Base-by-base conservation (phyloP, 2,329 filamentous ascomycete genomes). In the Biscogniauxia sp. region DNA sequence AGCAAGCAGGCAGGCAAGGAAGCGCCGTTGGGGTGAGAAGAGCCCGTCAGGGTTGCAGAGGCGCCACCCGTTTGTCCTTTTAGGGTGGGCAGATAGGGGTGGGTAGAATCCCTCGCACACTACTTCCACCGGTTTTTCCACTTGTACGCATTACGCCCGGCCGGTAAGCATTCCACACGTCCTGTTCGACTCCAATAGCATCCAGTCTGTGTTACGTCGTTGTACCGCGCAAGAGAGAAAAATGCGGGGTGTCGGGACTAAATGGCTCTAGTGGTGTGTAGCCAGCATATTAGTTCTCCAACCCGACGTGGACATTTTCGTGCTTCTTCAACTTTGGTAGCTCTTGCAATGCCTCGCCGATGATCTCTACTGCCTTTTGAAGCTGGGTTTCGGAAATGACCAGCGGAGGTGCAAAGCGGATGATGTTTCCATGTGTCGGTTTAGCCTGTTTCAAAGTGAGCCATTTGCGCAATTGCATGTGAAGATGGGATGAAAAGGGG, bases 351-450 rank as follows among this genome's bases (percentile, higher is more conserved):
- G 94, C 88, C 73, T 93, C 88, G 64, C 87, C 84, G 73, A 99
- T 96, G 71, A 95, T 94, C 56, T 76, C 76, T 58, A 98, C 75
- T 1, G 94, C 90, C 72, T 87, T 85, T 68, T 87, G 83, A 67
- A 99, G 89, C 78, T 99, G 87, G 62, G 89, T 85, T 72, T 98
- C 93, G 25, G 89, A 93, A 72, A 99, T 98, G 66, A 99, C 93
- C 58, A 99, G 82, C 20, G 95, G 95, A 53, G 95, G 95, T n/a
- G 95, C 95, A 64, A 99, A 89, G 60, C 95, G 91, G 75, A 99
- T 99, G 76, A 99, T 98, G 78, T 98, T 97, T 73, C 96, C 89
- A 77, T 99, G 95, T 6, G 95, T 99, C 28, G 95, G 95, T 85
- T 99, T 99, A 71, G 95, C 95, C 92, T 96, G 75, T 72, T 61